These are phyloP conservation scores for Tetrahymena thermophila DNA, from an alignment of 73 alveolate genomes.

Conservation along the genomic window DNA sequence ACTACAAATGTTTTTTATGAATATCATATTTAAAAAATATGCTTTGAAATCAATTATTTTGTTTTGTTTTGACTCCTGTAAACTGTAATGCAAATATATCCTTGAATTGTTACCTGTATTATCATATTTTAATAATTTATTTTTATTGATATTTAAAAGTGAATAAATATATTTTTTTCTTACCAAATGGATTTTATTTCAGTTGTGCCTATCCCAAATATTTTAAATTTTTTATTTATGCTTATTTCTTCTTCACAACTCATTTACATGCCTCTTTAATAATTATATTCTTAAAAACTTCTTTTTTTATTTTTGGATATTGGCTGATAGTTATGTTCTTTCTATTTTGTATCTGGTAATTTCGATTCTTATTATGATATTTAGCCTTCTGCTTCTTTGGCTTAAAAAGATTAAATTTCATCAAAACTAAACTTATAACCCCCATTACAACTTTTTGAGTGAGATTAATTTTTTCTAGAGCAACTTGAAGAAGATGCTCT, in stretches of 20 bases:
- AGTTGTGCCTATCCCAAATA: neutral
- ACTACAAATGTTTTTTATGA: neutral
- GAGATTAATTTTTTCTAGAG: neutral
- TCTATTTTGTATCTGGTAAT: neutral
- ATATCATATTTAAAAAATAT: too few relatives aligned
- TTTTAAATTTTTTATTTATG: neutral
- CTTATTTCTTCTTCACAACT: neutral
- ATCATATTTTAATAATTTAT: neutral
- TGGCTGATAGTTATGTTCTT: neutral
- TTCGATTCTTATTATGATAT: neutral
- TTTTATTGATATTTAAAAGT: neutral
- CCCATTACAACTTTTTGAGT: neutral
- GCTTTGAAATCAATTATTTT: neutral
- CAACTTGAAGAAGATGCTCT: neutral
- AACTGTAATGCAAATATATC: neutral
- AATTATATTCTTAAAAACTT: neutral
- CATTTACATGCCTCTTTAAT: neutral
- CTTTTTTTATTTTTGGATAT: neutral
- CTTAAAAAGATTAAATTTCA: neutral
- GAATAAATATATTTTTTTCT: neutral
- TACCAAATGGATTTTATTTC: neutral
- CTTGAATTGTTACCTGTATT: neutral
- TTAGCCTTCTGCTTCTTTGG: neutral
- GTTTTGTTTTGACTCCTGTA: neutral
- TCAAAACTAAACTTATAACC: neutral